Evolutionary conservation across 352 stramenopile species (phyloP), one percentile per base, ranked within the genome.

Genomic region (Phytophthora vignae): DNA sequence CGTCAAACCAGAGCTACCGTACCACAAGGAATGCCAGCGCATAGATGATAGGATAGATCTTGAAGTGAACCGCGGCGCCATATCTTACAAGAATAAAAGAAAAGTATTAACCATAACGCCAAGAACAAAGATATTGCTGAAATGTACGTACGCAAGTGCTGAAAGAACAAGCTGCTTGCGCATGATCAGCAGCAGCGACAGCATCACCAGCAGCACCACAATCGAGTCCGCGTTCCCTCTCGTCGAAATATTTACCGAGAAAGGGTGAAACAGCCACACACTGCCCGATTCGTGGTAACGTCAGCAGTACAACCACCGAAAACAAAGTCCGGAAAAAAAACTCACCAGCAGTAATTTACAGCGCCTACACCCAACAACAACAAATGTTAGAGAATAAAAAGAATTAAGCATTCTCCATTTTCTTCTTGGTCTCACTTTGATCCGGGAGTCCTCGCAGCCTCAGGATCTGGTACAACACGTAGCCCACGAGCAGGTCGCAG

Each of bases 41-140:
- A 74, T 99, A 99, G 68, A 99, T 98, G 38, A 99, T 98, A 6
- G 98, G 98, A 73, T 99, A 99, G 15, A 99, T 96, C 78, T 99
- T 99, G 72, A 99, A 93, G 77, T 99, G 98, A 33, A 99, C 96
- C 0, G 96, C 98, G 38, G 98, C 86, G 4, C 97, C 97, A 80
- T 99, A 97, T 75, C 77, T n/a, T 98, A 70, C 3, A 52, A 4
- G 42, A 53, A 15, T 5, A 9, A 53, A n/a, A 14, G 4, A 3
- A 3, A 27, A 14, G 7, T 22, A 2, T 53, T 7, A 9, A 15
- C 17, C 9, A 53, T 27, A 12, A 49, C 10, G 3, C 6, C 11
- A 19, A 25, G 22, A 49, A 15, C n/a, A n/a, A n/a, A n/a, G n/a
- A n/a, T 29, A 29, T 3, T 29, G 25, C 2, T 44, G 46, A 55